Conservation (phyloP, 192 early-diverging fungal species). For the Coemansia sp. region DNA sequence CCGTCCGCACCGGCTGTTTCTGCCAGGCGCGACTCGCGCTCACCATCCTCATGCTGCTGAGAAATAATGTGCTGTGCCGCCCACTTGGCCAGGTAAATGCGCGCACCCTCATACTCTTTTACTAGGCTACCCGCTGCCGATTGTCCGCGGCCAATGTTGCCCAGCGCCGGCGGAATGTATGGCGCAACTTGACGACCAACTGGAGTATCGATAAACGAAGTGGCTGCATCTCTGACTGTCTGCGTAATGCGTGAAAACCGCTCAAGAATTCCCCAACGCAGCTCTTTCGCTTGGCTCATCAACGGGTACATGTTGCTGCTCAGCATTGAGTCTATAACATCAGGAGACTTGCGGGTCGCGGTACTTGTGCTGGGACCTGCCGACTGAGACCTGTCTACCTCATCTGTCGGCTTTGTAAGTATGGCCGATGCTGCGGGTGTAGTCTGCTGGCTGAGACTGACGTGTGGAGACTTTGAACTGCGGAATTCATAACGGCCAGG, state of each 20-base stretch:
- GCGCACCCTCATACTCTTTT: constrained; percentile 77
- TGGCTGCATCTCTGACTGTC: constrained; percentile 67
- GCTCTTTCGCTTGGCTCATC: constrained; percentile 61
- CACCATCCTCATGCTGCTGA: constrained; percentile 54
- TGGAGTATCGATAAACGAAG: constrained; percentile 54
- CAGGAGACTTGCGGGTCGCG: constrained; percentile 20
- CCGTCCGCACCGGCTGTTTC: background rate
- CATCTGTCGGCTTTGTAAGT: constrained; percentile 19
- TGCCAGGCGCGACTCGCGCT: constrained; percentile 38
- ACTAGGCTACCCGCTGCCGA: constrained; percentile 62
- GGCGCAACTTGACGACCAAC: constrained; percentile 52
- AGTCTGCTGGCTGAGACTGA: constrained; percentile 30
- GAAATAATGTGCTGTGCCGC: constrained; percentile 61
- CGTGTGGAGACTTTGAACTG: constrained; percentile 41
- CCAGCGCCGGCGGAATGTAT: constrained; percentile 54
- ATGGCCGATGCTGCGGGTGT: constrained; percentile 37
- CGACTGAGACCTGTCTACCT: background rate
- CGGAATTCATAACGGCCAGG: constrained; percentile 44
- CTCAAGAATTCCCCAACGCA: constrained; percentile 74
- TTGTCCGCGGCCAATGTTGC: constrained; percentile 55
- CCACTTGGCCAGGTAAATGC: constrained; percentile 79
- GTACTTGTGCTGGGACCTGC: constrained; percentile 10
- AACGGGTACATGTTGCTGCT: constrained; percentile 54
- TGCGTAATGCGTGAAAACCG: constrained; percentile 73
- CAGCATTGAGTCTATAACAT: constrained; percentile 38